Conservation (phyloP, 352 stramenopile species). For the Aphanomyces invadans region DNA sequence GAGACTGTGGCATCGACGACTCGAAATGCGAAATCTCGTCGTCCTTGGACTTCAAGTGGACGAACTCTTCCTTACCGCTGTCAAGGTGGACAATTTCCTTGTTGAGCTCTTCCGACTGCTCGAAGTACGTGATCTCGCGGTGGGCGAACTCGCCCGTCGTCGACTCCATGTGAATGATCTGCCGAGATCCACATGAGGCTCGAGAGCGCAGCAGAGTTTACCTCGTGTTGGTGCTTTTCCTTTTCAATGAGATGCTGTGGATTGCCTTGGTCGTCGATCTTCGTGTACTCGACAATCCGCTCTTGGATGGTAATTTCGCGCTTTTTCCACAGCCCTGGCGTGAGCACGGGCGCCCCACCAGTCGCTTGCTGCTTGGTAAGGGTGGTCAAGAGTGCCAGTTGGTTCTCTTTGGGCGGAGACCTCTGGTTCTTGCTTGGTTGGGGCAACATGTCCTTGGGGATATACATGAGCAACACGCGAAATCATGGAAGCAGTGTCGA, state of each 20-base stretch:
- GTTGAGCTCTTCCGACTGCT: slow-evolving; percentile 75
- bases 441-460: background rate
- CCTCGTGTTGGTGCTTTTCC: slow-evolving; percentile 75
- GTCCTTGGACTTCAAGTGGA: slow-evolving; percentile 74
- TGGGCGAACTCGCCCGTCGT: slow-evolving; percentile 70
- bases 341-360: background rate
- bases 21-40: slow-evolving; percentile 82
- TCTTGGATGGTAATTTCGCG: slow-evolving; percentile 82
- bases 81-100: slow-evolving; percentile 77
- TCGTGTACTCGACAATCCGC: slow-evolving; percentile 81
- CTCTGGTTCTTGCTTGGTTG: background rate
- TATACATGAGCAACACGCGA: background rate
- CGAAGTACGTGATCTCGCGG: slow-evolving; percentile 79
- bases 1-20: slow-evolving; percentile 42
- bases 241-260: slow-evolving; percentile 73
- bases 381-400: background rate
- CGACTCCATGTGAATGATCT: slow-evolving; percentile 72
- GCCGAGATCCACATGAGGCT: too few relatives aligned
- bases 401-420: background rate
- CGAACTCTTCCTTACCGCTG: slow-evolving; percentile 66
- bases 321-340: slow-evolving; percentile 79
- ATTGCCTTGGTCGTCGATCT: slow-evolving; percentile 73
- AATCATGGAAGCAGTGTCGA: too few relatives aligned
- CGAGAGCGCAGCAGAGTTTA: slow-evolving; percentile 27
- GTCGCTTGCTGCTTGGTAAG: background rate